These are phyloP conservation scores for Penicillium sp. DNA, from an alignment of 2,329 filamentous ascomycete genomes.

Conservation along the genomic window DNA sequence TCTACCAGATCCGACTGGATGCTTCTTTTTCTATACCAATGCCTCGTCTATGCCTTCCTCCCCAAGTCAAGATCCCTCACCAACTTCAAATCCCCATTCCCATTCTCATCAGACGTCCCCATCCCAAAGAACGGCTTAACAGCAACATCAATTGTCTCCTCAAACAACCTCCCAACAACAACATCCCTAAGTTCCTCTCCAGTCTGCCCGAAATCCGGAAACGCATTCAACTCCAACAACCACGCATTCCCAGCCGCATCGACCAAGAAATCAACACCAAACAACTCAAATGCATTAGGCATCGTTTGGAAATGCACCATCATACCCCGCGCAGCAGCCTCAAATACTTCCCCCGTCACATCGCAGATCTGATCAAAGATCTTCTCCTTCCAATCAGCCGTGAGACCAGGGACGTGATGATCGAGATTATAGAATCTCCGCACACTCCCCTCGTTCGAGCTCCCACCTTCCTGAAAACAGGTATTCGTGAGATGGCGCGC, in stretches of 20 bases:
- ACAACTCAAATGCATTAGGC: conserved; percentile 85
- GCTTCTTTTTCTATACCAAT: neutral
- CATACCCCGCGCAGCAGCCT: conserved; percentile 79
- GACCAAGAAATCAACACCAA: conserved; percentile 85
- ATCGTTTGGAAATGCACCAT: conserved; percentile 86
- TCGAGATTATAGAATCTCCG: conserved; percentile 69
- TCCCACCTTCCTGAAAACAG: conserved; percentile 68
- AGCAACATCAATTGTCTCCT: conserved; percentile 63
- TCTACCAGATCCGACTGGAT: neutral
- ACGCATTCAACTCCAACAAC: conserved; percentile 90
- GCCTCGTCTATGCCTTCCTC: conserved; percentile 23
- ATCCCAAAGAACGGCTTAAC: conserved; percentile 64
- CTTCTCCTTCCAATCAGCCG: conserved; percentile 49
- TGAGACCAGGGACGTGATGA: conserved; percentile 29
- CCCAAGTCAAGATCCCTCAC: conserved; percentile 43
- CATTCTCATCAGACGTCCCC: conserved; percentile 19
- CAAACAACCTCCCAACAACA: conserved; percentile 72
- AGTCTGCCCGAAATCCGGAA: conserved; percentile 92
- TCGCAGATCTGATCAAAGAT: conserved; percentile 70
- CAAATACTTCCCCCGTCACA: conserved; percentile 73
- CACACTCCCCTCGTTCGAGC: conserved; percentile 60
- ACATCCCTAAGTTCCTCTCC: conserved; percentile 64
- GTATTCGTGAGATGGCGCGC: conserved; percentile 88
- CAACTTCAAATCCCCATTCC: conserved; percentile 33
- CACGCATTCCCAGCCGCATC: conserved; percentile 61